phyloP scores from a whole-genome alignment of 2,329 filamentous ascomycete species.

The Helminthosporium solani region DNA sequence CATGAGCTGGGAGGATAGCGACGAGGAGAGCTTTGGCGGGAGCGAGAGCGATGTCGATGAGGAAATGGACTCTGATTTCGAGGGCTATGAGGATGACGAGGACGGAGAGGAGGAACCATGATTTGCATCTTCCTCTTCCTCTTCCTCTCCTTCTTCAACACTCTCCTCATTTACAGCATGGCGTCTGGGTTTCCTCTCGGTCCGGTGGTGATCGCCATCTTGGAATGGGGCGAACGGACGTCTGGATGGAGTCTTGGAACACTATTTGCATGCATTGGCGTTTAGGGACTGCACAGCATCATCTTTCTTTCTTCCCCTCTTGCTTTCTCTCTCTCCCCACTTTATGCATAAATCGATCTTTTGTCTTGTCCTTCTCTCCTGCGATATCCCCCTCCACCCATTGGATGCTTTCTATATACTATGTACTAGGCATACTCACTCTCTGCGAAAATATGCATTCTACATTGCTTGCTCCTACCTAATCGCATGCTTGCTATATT shows the following conservation, averaged over 20 bases:
- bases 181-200: constrained; percentile 4
- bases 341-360: neutral
- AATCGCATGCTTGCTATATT: too few species aligned
- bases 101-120: constrained; percentile 17
- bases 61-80: constrained; percentile 59
- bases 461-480: too few species aligned
- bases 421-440: too few species aligned
- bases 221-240: neutral
- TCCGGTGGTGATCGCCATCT: neutral
- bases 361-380: neutral
- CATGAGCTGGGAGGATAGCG: constrained; percentile 49
- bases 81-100: constrained; percentile 49
- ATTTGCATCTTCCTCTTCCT: neutral
- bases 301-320: neutral
- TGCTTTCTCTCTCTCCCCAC: neutral
- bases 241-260: neutral
- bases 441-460: too few species aligned
- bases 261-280: constrained; percentile 3
- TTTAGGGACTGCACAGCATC: too few species aligned
- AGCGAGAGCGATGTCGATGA: constrained; percentile 62
- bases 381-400: too few species aligned
- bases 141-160: neutral
- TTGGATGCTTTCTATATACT: too few species aligned
- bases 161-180: constrained; percentile 4
- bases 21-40: constrained; percentile 69